Percentiles rank a stretch among this genome's conserved stretches.
Evolutionary conservation across 2,329 filamentous ascomycete species (phyloP).

Genomic region (Beauveria brongniartii): DNA sequence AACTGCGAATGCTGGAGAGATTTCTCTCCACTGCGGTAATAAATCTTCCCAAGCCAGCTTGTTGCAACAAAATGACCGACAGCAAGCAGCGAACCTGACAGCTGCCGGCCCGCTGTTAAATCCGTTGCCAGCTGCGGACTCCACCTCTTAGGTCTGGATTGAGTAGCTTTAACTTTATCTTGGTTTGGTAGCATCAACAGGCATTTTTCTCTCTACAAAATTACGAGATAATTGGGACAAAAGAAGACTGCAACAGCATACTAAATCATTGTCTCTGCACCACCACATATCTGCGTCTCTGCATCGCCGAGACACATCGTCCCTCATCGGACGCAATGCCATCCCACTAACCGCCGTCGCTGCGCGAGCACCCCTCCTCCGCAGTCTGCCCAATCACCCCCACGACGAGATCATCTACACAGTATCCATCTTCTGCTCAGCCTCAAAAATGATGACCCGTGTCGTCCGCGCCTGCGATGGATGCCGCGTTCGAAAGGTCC

Average conservation of each 20-base stretch:
- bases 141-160: background rate
- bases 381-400: background rate
- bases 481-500: constrained; percentile 31
- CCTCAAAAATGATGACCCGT: constrained; percentile 2
- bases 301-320: background rate
- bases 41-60: background rate
- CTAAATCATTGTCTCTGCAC: background rate
- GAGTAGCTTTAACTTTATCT: background rate
- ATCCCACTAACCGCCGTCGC: background rate
- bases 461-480: constrained; percentile 27
- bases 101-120: background rate
- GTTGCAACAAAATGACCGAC: background rate
- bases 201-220: background rate
- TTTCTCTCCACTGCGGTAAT: background rate
- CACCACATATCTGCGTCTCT: background rate
- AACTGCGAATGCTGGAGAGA: background rate
- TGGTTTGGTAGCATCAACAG: background rate
- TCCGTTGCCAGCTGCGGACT: background rate
- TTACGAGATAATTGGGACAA: background rate
- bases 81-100: background rate
- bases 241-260: background rate
- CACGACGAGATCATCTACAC: background rate
- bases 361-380: background rate
- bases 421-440: background rate
- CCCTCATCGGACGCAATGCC: background rate